Conservation (phyloP, 148 eudicot genomes). For the Chenopodium album region DNA sequence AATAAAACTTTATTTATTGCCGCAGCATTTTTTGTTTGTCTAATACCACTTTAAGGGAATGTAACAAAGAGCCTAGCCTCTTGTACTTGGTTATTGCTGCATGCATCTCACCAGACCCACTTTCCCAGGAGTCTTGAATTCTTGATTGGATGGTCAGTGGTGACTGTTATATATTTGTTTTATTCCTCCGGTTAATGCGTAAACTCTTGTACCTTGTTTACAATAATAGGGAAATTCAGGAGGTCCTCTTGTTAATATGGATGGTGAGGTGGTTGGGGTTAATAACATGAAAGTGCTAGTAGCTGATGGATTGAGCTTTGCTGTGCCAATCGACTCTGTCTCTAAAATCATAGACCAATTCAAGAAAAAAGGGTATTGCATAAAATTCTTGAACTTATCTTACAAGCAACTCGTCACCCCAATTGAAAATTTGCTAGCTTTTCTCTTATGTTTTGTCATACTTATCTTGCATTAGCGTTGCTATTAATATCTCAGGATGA, state of each 20-base stretch:
- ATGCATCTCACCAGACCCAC: not conserved
- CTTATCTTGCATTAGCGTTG: not conserved
- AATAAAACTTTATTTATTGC: not conserved
- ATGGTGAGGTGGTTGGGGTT: slow-evolving; percentile 90
- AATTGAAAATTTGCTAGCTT: not conserved
- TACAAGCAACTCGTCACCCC: not conserved
- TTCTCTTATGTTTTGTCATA: not conserved
- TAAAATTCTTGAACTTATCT: slow-evolving; percentile 1
- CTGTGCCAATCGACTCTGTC: slow-evolving; percentile 93
- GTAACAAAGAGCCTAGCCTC: not conserved
- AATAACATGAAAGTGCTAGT: slow-evolving; percentile 75
- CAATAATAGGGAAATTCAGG: slow-evolving; percentile 84
- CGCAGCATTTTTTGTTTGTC: not conserved
- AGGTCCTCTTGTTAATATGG: slow-evolving; percentile 91
- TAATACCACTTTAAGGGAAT: not conserved
- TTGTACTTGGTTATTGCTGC: not conserved
- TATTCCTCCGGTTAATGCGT: not conserved
- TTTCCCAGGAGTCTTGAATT: not conserved
- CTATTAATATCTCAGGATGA: not conserved
- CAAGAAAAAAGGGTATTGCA: slow-evolving; percentile 69
- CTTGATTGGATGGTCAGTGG: not conserved
- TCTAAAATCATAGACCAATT: slow-evolving; percentile 79
- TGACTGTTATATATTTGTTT: not conserved
- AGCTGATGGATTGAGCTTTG: slow-evolving; percentile 87
- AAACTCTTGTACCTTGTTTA: not conserved